These are phyloP conservation scores for Truncatella angustata DNA, from an alignment of 2,329 filamentous ascomycete species.

Conservation along the genomic window DNA sequence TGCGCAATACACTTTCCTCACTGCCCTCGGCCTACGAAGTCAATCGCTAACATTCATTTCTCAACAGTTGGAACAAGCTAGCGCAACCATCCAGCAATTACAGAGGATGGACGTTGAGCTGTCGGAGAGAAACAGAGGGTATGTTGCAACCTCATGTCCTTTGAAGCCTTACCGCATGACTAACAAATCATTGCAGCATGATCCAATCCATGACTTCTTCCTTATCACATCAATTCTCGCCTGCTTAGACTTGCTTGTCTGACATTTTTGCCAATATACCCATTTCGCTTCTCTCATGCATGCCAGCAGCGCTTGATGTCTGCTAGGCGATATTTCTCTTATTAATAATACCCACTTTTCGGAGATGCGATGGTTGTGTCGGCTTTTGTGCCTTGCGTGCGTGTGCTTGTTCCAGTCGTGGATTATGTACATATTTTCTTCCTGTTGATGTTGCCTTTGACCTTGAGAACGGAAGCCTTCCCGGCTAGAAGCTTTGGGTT, in stretches of 20 bases:
- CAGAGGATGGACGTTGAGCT: neutral
- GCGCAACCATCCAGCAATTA: slow-evolving; percentile 4
- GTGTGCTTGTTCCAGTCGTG: no score
- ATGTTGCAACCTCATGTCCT: neutral
- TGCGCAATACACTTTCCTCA: neutral
- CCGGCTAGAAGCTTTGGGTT: no score
- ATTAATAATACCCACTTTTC: neutral
- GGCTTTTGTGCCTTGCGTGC: no score
- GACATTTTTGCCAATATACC: slow-evolving; percentile 2
- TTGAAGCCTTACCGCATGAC: neutral
- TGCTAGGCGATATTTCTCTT: neutral
- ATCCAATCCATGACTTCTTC: slow-evolving; percentile 31
- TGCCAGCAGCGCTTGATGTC: neutral
- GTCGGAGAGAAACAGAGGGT: slow-evolving; percentile 3
- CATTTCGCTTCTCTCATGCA: neutral
- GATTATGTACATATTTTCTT: no score
- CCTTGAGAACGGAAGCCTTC: no score
- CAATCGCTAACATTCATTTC: neutral
- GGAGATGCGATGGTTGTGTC: neutral
- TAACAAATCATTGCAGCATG: slow-evolving; percentile 23
- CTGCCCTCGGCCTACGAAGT: neutral
- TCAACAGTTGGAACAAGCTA: slow-evolving; percentile 2
- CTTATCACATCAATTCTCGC: neutral
- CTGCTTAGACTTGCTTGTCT: neutral
- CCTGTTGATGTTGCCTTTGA: no score